These are phyloP conservation scores for Endocalyx cinctus DNA, from an alignment of 2,329 filamentous ascomycete species.

Conservation along the genomic window DNA sequence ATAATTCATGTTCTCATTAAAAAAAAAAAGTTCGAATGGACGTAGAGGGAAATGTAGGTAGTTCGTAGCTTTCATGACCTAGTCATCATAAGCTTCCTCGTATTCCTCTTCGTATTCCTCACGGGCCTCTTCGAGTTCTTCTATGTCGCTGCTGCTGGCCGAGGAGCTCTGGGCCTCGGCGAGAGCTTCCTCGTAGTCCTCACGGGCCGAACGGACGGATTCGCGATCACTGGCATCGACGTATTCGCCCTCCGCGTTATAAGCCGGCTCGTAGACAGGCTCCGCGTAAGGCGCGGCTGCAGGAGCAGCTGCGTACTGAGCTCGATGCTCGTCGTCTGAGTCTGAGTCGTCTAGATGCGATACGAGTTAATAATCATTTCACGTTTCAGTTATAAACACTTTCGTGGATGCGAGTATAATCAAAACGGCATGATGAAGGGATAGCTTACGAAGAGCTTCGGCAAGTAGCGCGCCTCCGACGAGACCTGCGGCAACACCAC, in stretches of 20 bases:
- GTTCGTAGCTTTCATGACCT: neutral
- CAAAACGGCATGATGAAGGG: neutral
- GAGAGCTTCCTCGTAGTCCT: slow-evolving; percentile 37
- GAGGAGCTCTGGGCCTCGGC: slow-evolving; percentile 34
- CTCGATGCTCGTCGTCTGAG: slow-evolving; percentile 23
- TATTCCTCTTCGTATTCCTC: slow-evolving; percentile 47
- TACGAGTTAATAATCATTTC: no score
- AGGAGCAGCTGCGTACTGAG: slow-evolving; percentile 10
- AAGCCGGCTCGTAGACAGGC: slow-evolving; percentile 30
- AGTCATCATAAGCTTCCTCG: slow-evolving; percentile 32
- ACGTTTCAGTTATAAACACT: slow-evolving; percentile 7
- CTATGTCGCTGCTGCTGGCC: slow-evolving; percentile 46
- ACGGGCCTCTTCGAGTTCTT: slow-evolving; percentile 48
- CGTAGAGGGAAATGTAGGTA: neutral
- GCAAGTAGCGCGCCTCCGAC: slow-evolving; percentile 54
- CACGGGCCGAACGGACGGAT: slow-evolving; percentile 32
- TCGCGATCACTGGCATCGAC: slow-evolving; percentile 37
- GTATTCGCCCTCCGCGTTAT: slow-evolving; percentile 37
- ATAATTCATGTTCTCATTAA: no score
- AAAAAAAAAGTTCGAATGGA: no score
- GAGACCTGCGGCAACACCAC: slow-evolving; percentile 51
- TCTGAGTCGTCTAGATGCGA: slow-evolving; percentile 30
- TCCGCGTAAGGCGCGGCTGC: slow-evolving; percentile 24
- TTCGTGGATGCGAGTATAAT: neutral
- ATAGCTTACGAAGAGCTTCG: slow-evolving; percentile 46